These are phyloP conservation scores for Cyclanthera cordifolia DNA, from an alignment of 306 rosid genomes.

Conservation along the genomic window DNA sequence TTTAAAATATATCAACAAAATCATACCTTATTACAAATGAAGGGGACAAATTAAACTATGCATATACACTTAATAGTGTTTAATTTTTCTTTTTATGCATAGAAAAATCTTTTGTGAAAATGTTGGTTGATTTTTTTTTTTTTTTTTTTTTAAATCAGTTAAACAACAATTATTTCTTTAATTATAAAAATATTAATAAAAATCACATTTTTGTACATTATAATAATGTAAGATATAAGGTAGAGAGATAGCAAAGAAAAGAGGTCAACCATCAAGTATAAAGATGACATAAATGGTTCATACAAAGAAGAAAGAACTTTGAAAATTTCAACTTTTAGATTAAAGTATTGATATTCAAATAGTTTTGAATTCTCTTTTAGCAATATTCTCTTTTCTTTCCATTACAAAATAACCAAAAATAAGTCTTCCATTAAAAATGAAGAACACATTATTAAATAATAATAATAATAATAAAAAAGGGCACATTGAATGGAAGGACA, in stretches of 20 bases:
- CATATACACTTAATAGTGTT: no score
- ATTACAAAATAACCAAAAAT: no score
- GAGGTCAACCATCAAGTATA: not conserved
- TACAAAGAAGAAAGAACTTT: not conserved
- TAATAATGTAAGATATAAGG: not conserved
- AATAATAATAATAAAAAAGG: not conserved
- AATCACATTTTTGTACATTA: no score
- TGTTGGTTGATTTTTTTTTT: no score
- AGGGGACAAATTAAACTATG: no score
- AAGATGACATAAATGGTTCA: no score
- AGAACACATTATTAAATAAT: not conserved
- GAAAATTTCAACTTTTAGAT: not conserved
- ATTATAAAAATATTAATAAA: no score
- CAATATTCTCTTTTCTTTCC: not conserved
- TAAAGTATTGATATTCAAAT: not conserved
- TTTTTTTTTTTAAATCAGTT: no score
- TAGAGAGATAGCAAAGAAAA: not conserved
- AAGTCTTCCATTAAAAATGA: not conserved
- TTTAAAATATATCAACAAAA: no score
- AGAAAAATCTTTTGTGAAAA: no score
- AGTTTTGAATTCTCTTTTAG: not conserved
- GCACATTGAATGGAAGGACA: not conserved
- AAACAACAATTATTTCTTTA: not conserved
- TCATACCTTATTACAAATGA: no score
- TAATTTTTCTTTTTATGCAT: no score